A percentile compares a stretch with the other conserved stretches of the same genome.
These are phyloP conservation scores for Anisodus tanguticus DNA, from an alignment of 257 asterid genomes.

Conservation along the genomic window DNA sequence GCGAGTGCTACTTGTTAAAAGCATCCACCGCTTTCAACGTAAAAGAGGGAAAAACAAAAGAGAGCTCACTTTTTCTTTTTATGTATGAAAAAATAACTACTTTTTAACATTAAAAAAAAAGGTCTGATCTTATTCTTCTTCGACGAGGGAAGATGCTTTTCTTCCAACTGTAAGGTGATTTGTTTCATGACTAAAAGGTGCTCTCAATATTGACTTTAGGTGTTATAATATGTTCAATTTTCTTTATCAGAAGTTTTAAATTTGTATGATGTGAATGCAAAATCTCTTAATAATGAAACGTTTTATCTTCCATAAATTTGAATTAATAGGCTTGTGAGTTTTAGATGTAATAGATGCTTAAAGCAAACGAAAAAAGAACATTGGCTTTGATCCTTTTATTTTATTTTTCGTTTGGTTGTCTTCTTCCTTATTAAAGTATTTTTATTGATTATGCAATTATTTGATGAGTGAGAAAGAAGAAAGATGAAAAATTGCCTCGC, in stretches of 20 bases:
- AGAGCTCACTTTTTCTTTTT: background rate
- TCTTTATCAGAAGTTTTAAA: too few relatives aligned
- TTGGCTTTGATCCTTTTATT: background rate
- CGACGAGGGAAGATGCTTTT: background rate
- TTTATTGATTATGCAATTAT: background rate
- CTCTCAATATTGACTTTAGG: too few relatives aligned
- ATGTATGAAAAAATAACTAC: background rate
- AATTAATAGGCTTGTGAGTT: background rate
- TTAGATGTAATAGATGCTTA: background rate
- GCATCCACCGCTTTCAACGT: background rate
- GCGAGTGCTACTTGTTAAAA: background rate
- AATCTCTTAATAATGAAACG: too few relatives aligned
- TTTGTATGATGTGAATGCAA: too few relatives aligned
- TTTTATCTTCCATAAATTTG: background rate
- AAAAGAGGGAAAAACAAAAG: too few relatives aligned
- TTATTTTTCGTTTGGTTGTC: too few relatives aligned
- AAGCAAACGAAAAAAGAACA: background rate
- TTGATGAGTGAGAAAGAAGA: background rate
- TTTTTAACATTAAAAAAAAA: background rate
- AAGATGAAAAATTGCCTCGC: too few relatives aligned
- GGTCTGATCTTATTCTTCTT: background rate
- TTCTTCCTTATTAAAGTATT: background rate
- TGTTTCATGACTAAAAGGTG: too few relatives aligned
- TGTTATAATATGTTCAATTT: too few relatives aligned
- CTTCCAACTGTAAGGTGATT: background rate